phyloP scores from a whole-genome alignment of 2,329 filamentous ascomycete species.

The Monosporascus sp. region DNA sequence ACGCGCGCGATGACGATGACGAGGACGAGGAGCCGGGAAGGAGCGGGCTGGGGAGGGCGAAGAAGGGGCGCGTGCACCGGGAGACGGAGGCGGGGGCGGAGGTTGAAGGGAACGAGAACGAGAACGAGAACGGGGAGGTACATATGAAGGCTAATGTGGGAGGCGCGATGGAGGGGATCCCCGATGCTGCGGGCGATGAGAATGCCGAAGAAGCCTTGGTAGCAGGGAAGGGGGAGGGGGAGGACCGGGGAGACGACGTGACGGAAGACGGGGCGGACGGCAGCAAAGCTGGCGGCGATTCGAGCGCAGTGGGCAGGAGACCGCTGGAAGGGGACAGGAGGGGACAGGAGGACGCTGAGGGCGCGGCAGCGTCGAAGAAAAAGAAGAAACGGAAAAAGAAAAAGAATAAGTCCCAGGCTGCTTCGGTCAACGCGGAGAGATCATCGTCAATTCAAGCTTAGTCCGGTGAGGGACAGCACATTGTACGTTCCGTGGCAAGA shows the following conservation, averaged over 20 bases:
- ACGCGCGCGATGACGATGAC: conserved; percentile 12
- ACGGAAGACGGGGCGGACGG: too few relatives aligned
- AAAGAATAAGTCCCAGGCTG: conserved; percentile 3
- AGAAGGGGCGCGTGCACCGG: conserved; percentile 12
- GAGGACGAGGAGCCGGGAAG: conserved; percentile 27
- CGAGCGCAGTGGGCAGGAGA: too few relatives aligned
- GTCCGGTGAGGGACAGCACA: too few relatives aligned
- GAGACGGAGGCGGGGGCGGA: conserved; percentile 7
- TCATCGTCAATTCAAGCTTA: too few relatives aligned
- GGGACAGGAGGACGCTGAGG: not conserved
- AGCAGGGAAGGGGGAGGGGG: too few relatives aligned
- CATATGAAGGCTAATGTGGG: not conserved
- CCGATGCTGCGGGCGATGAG: too few relatives aligned
- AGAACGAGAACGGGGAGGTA: not conserved
- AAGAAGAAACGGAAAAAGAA: conserved; percentile 25
- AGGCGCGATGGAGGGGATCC: not conserved
- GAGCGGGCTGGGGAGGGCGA: conserved; percentile 25
- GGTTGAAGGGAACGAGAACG: conserved; percentile 1
- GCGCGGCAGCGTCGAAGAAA: conserved; percentile 1
- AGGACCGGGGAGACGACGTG: too few relatives aligned
- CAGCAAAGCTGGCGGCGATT: too few relatives aligned
- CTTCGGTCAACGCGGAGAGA: not conserved
- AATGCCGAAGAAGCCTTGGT: too few relatives aligned
- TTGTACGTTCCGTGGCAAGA: too few relatives aligned
- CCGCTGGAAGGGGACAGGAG: too few relatives aligned